Evolutionary conservation across 2,329 filamentous ascomycete genomes (phyloP).

Genomic region (Hymenoscyphus fructigenus): DNA sequence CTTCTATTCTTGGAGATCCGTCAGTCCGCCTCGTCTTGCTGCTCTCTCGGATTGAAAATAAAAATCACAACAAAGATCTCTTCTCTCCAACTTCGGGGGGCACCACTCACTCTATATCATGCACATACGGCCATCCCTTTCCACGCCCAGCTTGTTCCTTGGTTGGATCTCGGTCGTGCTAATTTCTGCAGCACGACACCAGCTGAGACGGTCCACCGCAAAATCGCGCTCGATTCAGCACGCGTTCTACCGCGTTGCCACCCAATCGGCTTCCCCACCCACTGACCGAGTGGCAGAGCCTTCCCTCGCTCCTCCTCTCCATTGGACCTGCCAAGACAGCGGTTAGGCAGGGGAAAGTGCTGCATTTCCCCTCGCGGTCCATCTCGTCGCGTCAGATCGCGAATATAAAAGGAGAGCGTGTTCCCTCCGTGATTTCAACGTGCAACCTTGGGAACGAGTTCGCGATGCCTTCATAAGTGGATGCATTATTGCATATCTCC

Average conservation of each 20-base stretch:
- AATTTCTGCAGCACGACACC: neutral
- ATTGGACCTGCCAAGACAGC: too few relatives aligned
- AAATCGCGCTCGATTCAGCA: neutral
- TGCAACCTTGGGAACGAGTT: neutral
- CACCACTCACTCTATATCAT: conserved; percentile 5
- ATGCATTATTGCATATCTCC: conserved; percentile 6
- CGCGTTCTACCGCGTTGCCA: too few relatives aligned
- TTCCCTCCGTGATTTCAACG: neutral
- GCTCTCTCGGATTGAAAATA: neutral
- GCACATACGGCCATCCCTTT: neutral
- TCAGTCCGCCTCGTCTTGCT: neutral
- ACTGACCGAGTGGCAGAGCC: too few relatives aligned
- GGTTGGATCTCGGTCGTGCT: neutral
- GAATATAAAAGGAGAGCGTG: conserved; percentile 14
- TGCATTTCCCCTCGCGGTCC: too few relatives aligned
- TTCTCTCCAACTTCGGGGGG: neutral
- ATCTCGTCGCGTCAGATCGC: conserved; percentile 4
- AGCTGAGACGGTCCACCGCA: neutral
- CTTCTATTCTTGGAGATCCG: neutral
- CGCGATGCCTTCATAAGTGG: neutral
- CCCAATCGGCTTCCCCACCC: too few relatives aligned
- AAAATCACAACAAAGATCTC: conserved; percentile 1
- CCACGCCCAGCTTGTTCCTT: neutral
- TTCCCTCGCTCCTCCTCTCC: too few relatives aligned
- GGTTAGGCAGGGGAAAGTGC: too few relatives aligned